Percentiles rank a stretch among this genome's conserved stretches.
phyloP scores from a whole-genome alignment of 140 eudicot species.

The Flaveria floridana region DNA sequence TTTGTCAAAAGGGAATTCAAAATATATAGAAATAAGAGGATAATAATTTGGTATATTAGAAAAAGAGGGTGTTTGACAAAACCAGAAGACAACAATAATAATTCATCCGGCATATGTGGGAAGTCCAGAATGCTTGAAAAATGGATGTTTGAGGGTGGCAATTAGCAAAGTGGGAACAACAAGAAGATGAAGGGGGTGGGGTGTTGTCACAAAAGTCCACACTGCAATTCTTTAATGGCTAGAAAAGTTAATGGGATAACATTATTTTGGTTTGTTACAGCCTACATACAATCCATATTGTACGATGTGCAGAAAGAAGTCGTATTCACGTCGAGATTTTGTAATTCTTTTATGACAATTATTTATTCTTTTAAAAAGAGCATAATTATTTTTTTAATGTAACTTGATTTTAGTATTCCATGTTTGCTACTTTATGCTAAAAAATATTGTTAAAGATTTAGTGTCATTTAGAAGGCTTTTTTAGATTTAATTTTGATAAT shows the following conservation, averaged over 20 bases:
- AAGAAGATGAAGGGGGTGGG: neutral
- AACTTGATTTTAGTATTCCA: too few species aligned
- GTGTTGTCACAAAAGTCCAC: neutral
- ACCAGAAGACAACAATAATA: slow-evolving; percentile 29
- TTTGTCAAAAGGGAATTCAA: slow-evolving; percentile 9
- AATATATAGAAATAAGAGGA: slow-evolving; percentile 16
- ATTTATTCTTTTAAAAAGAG: too few species aligned
- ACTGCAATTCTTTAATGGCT: neutral
- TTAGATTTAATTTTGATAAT: too few species aligned
- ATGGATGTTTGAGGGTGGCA: too few species aligned
- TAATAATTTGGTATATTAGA: slow-evolving; percentile 28
- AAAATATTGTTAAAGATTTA: neutral
- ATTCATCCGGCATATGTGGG: slow-evolving; percentile 21
- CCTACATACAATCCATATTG: too few species aligned
- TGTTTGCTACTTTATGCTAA: neutral
- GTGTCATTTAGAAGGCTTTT: neutral
- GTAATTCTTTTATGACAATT: neutral
- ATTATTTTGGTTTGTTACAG: neutral
- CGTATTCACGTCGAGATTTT: neutral
- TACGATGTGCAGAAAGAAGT: neutral
- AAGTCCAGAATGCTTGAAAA: slow-evolving; percentile 27
- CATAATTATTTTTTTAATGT: too few species aligned
- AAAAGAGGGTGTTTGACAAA: slow-evolving; percentile 34
- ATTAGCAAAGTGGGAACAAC: too few species aligned
- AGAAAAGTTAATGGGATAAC: neutral